Conservation (phyloP, 2,329 filamentous ascomycete genomes). For the Exophiala lecanii-corni region DNA sequence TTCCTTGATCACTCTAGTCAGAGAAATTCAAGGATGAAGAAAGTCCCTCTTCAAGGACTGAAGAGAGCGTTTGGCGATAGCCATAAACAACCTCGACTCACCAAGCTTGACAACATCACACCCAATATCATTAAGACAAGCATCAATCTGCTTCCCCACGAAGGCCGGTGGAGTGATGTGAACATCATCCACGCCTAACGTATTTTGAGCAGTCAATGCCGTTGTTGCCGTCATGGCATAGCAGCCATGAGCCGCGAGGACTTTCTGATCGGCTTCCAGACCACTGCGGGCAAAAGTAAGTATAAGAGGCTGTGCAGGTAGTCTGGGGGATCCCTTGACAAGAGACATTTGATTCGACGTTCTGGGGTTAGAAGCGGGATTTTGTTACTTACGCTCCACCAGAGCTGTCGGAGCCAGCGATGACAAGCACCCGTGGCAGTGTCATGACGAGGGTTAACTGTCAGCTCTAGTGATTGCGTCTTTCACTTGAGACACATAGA, state of each 20-base stretch:
- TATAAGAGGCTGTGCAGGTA: too few relatives aligned
- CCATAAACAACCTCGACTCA: too few relatives aligned
- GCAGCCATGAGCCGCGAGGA: constrained; percentile 83
- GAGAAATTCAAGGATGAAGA: background rate
- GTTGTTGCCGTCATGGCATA: constrained; percentile 97
- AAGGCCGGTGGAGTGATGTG: constrained; percentile 75
- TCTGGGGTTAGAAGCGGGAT: too few relatives aligned
- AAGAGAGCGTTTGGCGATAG: too few relatives aligned
- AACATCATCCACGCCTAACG: constrained; percentile 73
- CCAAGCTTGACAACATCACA: constrained; percentile 89
- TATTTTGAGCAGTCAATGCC: constrained; percentile 94
- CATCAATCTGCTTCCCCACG: constrained; percentile 78
- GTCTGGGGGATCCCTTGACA: too few relatives aligned
- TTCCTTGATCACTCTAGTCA: constrained; percentile 53
- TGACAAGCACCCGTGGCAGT: constrained; percentile 62
- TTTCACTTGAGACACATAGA: background rate
- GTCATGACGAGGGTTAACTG: constrained; percentile 29
- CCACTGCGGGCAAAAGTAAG: constrained; percentile 56
- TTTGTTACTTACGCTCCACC: constrained; percentile 72
- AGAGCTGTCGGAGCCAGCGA: constrained; percentile 86
- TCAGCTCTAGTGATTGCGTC: too few relatives aligned
- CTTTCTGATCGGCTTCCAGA: constrained; percentile 92
- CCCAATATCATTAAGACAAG: constrained; percentile 75
- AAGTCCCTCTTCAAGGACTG: background rate
- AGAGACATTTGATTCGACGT: too few relatives aligned